Evolutionary conservation across 176 grass and related monocot genomes (phyloP).

Genomic region (Stipa capillata): DNA sequence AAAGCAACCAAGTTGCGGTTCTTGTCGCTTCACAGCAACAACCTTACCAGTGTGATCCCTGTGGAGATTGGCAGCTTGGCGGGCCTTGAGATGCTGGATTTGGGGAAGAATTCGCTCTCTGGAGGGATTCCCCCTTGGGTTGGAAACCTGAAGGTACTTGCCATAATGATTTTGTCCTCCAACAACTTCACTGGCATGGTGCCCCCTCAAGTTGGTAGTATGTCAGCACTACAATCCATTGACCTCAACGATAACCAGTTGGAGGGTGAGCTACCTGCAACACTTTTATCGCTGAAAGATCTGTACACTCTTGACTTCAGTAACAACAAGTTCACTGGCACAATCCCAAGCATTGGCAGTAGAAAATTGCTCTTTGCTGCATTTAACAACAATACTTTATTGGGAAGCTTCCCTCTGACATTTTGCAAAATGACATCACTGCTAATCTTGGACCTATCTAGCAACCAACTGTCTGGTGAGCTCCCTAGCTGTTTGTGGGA

Average conservation of each 20-base stretch:
- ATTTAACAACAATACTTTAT: not conserved
- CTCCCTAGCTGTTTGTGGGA: conserved; percentile 28
- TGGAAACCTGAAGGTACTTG: not conserved
- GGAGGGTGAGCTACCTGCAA: conserved; percentile 31
- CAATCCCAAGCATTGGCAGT: conserved; percentile 1
- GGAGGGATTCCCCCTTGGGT: not conserved
- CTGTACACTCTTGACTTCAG: not conserved
- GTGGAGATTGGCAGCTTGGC: not conserved
- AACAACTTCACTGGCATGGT: conserved; percentile 42
- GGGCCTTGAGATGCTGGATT: conserved; percentile 13
- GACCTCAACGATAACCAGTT: conserved; percentile 37
- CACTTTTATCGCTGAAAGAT: conserved; percentile 18
- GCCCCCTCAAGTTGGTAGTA: conserved; percentile 28
- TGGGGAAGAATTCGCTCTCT: conserved; percentile 17
- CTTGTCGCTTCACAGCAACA: conserved; percentile 15
- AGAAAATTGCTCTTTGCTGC: not conserved
- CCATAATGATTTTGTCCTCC: not conserved
- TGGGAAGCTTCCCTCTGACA: not conserved
- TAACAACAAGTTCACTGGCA: conserved; percentile 13
- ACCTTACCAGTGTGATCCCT: conserved; percentile 20
- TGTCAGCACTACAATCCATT: conserved; percentile 11
- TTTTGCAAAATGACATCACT: not conserved
- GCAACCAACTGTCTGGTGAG: conserved; percentile 28
- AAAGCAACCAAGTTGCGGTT: not conserved
- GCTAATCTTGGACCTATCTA: conserved; percentile 19